These are phyloP conservation scores for Myriosclerotinia curreyana DNA, from an alignment of 2,329 filamentous ascomycete species.

Conservation along the genomic window DNA sequence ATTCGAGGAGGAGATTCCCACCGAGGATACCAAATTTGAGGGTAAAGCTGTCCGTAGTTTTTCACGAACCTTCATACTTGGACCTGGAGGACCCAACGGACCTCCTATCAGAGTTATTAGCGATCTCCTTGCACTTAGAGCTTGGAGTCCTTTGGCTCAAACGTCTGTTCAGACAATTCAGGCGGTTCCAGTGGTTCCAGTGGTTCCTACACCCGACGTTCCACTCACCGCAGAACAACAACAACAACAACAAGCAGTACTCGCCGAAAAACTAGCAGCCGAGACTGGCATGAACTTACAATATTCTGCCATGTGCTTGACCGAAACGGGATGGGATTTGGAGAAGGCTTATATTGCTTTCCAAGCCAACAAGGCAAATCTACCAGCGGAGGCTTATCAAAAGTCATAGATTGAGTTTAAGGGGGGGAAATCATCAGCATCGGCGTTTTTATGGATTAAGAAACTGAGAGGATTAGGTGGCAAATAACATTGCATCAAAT, in stretches of 20 bases:
- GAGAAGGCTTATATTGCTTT: conserved; percentile 73
- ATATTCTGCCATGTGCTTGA: conserved; percentile 78
- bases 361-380: conserved; percentile 64
- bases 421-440: not conserved
- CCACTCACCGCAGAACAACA: conserved; percentile 35
- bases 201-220: conserved; percentile 15
- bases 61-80: conserved; percentile 75
- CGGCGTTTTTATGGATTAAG: not conserved
- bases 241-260: conserved; percentile 56
- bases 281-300: conserved; percentile 77
- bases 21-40: conserved; percentile 52
- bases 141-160: conserved; percentile 53
- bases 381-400: conserved; percentile 13
- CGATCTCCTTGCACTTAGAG: conserved; percentile 72
- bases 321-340: conserved; percentile 76
- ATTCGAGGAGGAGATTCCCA: conserved; percentile 69
- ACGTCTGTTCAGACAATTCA: conserved; percentile 21
- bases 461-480: not conserved
- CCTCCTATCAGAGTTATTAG: conserved; percentile 67
- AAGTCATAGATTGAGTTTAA: not conserved
- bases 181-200: conserved; percentile 22
- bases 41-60: conserved; percentile 70
- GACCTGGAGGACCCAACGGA: conserved; percentile 64
- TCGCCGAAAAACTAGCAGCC: conserved; percentile 71
- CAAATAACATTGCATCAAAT: conserved; percentile 1